Evolutionary conservation across 345 rosid species (phyloP).

Genomic region (Cardamine occulta): DNA sequence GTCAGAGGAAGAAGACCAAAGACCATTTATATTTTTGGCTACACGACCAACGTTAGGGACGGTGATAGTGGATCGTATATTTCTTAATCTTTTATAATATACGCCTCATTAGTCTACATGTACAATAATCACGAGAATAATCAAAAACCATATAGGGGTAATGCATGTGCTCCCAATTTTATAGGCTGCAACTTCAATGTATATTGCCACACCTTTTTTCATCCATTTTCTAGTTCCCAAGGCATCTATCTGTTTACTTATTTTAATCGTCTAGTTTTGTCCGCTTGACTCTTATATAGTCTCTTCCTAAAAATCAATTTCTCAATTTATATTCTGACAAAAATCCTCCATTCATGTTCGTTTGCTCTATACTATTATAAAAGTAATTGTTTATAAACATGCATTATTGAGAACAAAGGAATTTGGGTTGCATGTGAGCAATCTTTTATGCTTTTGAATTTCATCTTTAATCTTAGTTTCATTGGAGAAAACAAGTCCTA

Average conservation of each 20-base stretch:
- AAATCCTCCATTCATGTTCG: conserved; percentile 22
- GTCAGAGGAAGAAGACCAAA: conserved; percentile 44
- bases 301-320: conserved; percentile 16
- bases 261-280: conserved; percentile 18
- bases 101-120: conserved; percentile 35
- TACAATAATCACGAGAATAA: conserved; percentile 39
- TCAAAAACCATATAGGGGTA: conserved; percentile 24
- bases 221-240: conserved; percentile 26
- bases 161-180: conserved; percentile 41
- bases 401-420: conserved; percentile 46
- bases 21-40: conserved; percentile 39
- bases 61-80: conserved; percentile 41
- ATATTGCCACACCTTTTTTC: conserved; percentile 25
- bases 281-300: conserved; percentile 16
- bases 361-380: conserved; percentile 5
- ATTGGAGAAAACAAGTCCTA: conserved; percentile 44
- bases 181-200: conserved; percentile 40
- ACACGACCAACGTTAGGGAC: conserved; percentile 45
- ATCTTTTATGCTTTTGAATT: conserved; percentile 43
- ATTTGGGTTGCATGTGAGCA: conserved; percentile 49
- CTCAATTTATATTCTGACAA: conserved; percentile 24
- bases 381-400: background rate
- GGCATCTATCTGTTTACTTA: conserved; percentile 31
- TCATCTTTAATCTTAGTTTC: conserved; percentile 34
- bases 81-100: conserved; percentile 21